Evolutionary conservation across 495 filamentous ascomycete species (phyloP), one percentile per base, ranked within the genome.

Genomic region (Aspergillus ellipticus): DNA sequence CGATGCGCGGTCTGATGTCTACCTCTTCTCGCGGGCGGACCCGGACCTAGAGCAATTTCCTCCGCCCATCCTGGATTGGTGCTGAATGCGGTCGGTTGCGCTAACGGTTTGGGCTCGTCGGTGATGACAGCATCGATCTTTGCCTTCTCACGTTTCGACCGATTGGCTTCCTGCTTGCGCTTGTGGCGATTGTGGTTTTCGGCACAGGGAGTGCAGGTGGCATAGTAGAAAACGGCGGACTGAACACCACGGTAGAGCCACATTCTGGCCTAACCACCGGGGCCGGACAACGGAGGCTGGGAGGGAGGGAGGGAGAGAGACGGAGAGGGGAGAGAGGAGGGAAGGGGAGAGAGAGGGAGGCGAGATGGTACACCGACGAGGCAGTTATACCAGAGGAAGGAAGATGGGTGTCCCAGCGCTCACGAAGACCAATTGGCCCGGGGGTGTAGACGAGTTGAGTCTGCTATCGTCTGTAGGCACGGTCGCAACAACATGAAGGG

Each of bases 1-100:
- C 61, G 64, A 55, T 79, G 74, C 35, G 76, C 81, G 28, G 67
- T 67, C 35, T 73, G 76, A 49, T 73, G 72, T 22, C 77, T 76
- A 42, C 74, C 79, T 49, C 81, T 79, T 22, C 78, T 74, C 58
- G 83, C 82, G 26, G 85, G 81, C 33, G 89, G 80, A 0, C 84
- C 84, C 6, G 92, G 92, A 0, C 92, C 92, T 68, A 91, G 73
- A 42, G 74, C 73, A 49, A 96, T 91, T 71, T 96, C 92, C 58
- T 93, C 89, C 7, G 71, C 70, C 92, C 92, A 96, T 69, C 88
- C 89, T 43, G 84, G 84, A 62, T 96, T 96, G 26, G 89, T 94
- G 48, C 82, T 83, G 67, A 88, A 92, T 5, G 92, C 86, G 22
- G 85, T 83, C 2, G 92, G 90, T 60, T 96, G 91, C 15, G 81